phyloP scores from a whole-genome alignment of 805 yeast species.

The Cyberlindnera americana region DNA sequence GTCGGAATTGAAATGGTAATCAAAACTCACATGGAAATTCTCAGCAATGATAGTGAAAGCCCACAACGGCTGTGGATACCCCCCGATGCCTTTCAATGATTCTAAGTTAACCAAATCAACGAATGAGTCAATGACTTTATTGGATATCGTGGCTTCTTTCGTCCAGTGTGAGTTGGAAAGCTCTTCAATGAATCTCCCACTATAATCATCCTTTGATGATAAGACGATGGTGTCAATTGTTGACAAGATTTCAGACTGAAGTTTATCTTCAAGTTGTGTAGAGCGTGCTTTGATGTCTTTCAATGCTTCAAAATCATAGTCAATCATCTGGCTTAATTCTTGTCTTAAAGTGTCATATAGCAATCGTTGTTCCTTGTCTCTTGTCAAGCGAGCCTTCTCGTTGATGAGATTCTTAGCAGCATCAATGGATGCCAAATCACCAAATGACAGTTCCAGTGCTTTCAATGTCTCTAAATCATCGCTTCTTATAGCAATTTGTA shows the following conservation, averaged over 20 bases:
- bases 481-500: conserved; percentile 14
- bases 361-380: conserved; percentile 4
- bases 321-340: conserved; percentile 6
- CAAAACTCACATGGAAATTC: conserved; percentile 46
- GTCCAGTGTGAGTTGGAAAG: conserved; percentile 20
- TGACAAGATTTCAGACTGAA: background rate
- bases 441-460: conserved; percentile 22
- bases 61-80: conserved; percentile 46
- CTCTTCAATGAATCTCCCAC: conserved; percentile 7
- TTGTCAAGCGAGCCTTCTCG: conserved; percentile 7
- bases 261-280: conserved; percentile 1
- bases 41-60: conserved; percentile 43
- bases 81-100: conserved; percentile 7
- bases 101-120: conserved; percentile 17
- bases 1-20: conserved; percentile 48
- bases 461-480: conserved; percentile 21
- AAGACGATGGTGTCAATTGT: conserved; percentile 11
- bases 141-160: conserved; percentile 6
- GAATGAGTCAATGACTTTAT: conserved; percentile 6
- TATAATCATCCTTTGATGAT: conserved; percentile 13
- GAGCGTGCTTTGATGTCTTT: conserved; percentile 9
- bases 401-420: conserved; percentile 17
- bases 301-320: conserved; percentile 15
- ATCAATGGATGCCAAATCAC: conserved; percentile 16
- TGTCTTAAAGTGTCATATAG: conserved; percentile 9